Base-by-base conservation (phyloP, 768 basidiomycete genomes). In the Suillus sp. region DNA sequence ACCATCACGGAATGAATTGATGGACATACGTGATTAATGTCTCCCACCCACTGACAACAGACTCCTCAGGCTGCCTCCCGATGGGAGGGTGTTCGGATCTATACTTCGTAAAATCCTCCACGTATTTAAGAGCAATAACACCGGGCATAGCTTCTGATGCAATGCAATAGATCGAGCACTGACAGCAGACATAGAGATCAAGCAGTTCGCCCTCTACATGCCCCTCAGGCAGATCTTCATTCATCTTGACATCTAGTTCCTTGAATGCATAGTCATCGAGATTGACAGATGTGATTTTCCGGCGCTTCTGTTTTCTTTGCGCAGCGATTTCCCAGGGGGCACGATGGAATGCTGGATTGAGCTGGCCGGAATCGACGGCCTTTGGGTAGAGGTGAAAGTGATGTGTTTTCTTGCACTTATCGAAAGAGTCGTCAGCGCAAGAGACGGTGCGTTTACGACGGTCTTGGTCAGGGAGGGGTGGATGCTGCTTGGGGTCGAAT, bases 161-260 rank as follows among this genome's bases (percentile, higher is more conserved):
- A 43, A 92, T 79, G 67, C 88, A 86, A 70, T 89, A 91, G 66
- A 89, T 75, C 27, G 87, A 87, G 73, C 93, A 95, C 70, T 93
- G 92, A 70, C 93, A 94, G 72, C 93, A 95, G 51, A 93, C 78
- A 70, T 90, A 94, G 34, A 93, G 80, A 73, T 94, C 91, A 47
- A 94, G 77, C 34, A 90, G 73, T 63, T 81, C 84, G 27, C 84
- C 87, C 67, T 83, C 80, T 40, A 42, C 38, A 30, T 30, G 38
- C 42, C 78, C 78, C 30, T 81, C 82, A 34, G 69, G 67, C 22
- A 73, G 65, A 42, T 63, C 64, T 18, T 78, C 75, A n/a, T 76
- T 75, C 63, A 70, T 74, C 55, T 67, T 65, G 59, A 72, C 77
- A 20, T 76, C 77, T 20, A 67, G 66, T 32, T 72, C 64, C 35